Base-by-base conservation (phyloP, 306 rosid species). In the Cucumis hystrix region DNA sequence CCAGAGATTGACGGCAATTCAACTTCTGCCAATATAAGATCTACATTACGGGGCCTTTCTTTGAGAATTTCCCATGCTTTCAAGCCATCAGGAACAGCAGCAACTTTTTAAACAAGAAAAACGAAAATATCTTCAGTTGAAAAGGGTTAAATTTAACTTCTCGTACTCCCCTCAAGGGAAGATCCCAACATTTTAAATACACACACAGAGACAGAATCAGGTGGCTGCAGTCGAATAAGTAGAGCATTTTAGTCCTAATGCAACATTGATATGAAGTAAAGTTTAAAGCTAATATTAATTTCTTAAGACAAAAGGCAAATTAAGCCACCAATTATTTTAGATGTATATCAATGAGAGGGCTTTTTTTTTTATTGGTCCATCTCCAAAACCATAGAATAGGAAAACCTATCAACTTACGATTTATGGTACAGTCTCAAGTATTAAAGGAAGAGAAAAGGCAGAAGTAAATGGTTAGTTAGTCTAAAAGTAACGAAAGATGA, bases 11-110 rank as follows among this genome's bases (percentile, higher is more conserved):
- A 83, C 4, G 98, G 99, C 85, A 96, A 87, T 85, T 92, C 98
- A 45, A 92, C 97, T 86, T 96, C 99, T 23, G 96, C 88, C 84
- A 96, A 83, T 80, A 96, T 89, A 57, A 96, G 96, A 78, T 96
- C 99, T 43, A 96, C 59, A 77, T 74, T 80, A 54, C n/a, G 77
- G 0, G 98, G 87, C 73, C 90, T 88, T 84, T 87, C 91, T 85
- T 91, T 96, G 74, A 96, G 90, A 78, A 96, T 69, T 75, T 96
- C 98, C 99, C 99, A 96, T 2, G 99, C 99, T 83, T 87, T 92
- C 84, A 96, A 72, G 78, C 99, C 99, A 82, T 96, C 99, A 77
- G 93, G 25, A 77, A 92, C 99, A 59, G 96, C 93, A 83, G 88
- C 93, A 88, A 96, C 99, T 96, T 92, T 85, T 64, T 85, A 81